phyloP scores from a whole-genome alignment of 108 stramenopile species.

The Skeletonema marinoi region DNA sequence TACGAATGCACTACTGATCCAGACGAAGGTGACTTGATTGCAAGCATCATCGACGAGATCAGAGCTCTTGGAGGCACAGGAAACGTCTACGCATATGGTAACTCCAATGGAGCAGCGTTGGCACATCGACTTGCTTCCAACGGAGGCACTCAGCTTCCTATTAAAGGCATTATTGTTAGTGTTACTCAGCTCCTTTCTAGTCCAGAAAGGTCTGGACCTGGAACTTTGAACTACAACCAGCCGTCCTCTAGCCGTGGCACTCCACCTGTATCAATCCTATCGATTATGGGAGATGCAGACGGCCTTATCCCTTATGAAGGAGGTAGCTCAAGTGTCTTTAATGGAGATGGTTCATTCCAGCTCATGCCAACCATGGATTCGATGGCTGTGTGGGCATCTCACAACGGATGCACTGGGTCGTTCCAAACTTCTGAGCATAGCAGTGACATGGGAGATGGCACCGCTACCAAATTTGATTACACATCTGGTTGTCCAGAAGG shows the following conservation, averaged over 20 bases:
- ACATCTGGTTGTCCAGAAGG: constrained; percentile 3
- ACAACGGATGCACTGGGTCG: constrained; percentile 4
- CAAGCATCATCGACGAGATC: constrained; percentile 2
- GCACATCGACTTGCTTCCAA: constrained; percentile 16
- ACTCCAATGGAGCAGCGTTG: constrained; percentile 5
- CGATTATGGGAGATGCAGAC: constrained; percentile 11
- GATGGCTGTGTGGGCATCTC: constrained; percentile 4
- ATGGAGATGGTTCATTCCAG: background rate
- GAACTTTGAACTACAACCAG: constrained; percentile 14
- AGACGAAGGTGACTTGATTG: constrained; percentile 21
- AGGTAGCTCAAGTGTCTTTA: constrained; percentile 3
- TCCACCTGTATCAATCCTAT: constrained; percentile 10
- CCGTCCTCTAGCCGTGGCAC: constrained; percentile 8
- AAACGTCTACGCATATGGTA: constrained; percentile 5
- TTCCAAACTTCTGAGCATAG: constrained; percentile 4
- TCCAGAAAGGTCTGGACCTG: constrained; percentile 14
- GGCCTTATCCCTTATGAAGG: constrained; percentile 8
- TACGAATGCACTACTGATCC: constrained; percentile 14
- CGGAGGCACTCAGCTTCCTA: constrained; percentile 5
- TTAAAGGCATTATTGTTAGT: constrained; percentile 17
- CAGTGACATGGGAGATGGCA: background rate
- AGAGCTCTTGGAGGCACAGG: constrained; percentile 2
- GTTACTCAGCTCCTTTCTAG: constrained; percentile 4
- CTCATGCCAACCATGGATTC: constrained; percentile 15
- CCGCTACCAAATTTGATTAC: constrained; percentile 8